Base-by-base conservation (phyloP, 257 asterid genomes). In the Linaria vulgaris region DNA sequence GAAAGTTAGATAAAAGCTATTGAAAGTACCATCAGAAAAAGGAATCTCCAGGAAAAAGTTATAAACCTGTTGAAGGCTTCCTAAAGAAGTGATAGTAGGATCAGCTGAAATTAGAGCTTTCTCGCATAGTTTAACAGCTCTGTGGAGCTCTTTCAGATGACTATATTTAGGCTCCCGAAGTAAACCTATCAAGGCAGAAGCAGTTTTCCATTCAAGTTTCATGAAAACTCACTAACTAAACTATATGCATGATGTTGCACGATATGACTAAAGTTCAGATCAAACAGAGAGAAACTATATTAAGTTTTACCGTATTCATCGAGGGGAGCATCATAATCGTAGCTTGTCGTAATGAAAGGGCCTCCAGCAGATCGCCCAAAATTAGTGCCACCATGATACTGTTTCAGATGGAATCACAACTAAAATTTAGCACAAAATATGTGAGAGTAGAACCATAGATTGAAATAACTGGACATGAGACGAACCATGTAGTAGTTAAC, bases 321-420 rank as follows among this genome's bases (percentile, higher is more conserved):
- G 12, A 91, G 86, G 17, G 96, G 98, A 74, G 98, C 98, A 67
- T 91, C 96, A 53, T 86, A 88, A 74, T 88, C 96, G 49, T 91
- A 91, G 85, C 98, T 91, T 15, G 98, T 88, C 19, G 95, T 83
- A 60, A 91, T 72, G 79, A 86, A 91, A 24, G 98, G 95, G 50
- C 96, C 98, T 24, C 96, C 98, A 50, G 98, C 96, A 0, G 95
- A 74, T 47, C 95, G 89, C 38, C 98, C 98, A 61, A 91, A 91
- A 43, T 91, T 91, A 31, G 96, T 91, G 70, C 98, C 98, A 31
- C 98, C 98, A 41, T 91, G 98, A 73, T 77, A 82, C 91, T 84
- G 82, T 64, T 56, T 48, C 72, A 68, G 17, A 46, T 16, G 59
- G 43, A 68, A 61, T 19, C 57, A 30, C 0, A 24, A 24, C n/a